Percentiles rank a stretch among this genome's conserved stretches.
These are phyloP conservation scores for Daldinia caldariorum DNA, from an alignment of 495 filamentous ascomycete genomes.

Conservation along the genomic window DNA sequence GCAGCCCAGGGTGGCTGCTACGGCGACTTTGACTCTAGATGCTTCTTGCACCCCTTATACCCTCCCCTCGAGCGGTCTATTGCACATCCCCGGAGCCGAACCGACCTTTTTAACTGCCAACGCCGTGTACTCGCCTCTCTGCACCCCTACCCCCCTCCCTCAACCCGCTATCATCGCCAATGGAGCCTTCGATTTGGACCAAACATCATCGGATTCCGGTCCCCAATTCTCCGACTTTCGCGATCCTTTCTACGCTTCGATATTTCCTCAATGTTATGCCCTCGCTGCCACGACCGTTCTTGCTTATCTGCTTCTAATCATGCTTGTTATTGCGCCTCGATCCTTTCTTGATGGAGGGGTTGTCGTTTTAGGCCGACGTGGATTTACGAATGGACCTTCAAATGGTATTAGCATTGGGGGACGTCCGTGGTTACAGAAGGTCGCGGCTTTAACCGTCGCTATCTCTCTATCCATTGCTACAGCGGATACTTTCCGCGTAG, in stretches of 20 bases:
- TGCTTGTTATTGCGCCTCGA: slow-evolving; percentile 89
- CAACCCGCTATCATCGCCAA: slow-evolving; percentile 58
- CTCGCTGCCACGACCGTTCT: slow-evolving; percentile 91
- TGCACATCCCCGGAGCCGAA: slow-evolving; percentile 66
- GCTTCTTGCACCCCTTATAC: slow-evolving; percentile 67
- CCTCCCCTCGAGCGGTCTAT: slow-evolving; percentile 68
- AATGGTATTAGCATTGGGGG: slow-evolving; percentile 86
- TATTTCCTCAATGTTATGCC: slow-evolving; percentile 88
- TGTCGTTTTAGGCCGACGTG: slow-evolving; percentile 81
- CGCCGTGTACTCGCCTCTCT: slow-evolving; percentile 70
- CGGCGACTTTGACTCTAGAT: slow-evolving; percentile 38
- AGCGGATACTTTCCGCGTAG: slow-evolving; percentile 84
- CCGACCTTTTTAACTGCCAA: slow-evolving; percentile 69
- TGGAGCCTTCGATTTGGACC: slow-evolving; percentile 55
- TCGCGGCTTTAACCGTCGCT: slow-evolving; percentile 88
- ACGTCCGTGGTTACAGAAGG: slow-evolving; percentile 94
- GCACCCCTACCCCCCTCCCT: slow-evolving; percentile 54
- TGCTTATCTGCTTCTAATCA: slow-evolving; percentile 91
- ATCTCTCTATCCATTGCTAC: slow-evolving; percentile 94
- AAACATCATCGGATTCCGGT: slow-evolving; percentile 42
- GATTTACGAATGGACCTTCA: slow-evolving; percentile 82
- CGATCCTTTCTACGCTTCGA: slow-evolving; percentile 93
- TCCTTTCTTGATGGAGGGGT: slow-evolving; percentile 88
- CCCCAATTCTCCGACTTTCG: slow-evolving; percentile 64
- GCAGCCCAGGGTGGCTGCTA: slow-evolving; percentile 40